phyloP scores from a whole-genome alignment of 2,329 filamentous ascomycete genomes.

The Calonectria fujianensis region DNA sequence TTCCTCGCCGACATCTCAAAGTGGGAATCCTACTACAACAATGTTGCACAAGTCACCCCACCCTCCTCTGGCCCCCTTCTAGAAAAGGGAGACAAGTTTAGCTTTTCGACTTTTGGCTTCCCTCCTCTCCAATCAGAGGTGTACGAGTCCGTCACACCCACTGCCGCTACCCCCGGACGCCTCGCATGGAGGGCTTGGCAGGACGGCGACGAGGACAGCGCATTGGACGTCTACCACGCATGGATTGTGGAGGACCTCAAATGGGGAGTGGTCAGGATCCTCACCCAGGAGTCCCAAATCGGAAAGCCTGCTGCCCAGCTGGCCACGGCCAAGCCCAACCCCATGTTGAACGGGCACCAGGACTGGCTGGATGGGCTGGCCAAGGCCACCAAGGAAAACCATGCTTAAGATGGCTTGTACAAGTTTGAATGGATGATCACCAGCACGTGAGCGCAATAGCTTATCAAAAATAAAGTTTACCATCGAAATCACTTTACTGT shows the following conservation, averaged over 20 bases:
- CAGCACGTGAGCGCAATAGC: neutral
- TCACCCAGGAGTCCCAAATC: slow-evolving; percentile 58
- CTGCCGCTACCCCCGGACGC: slow-evolving; percentile 42
- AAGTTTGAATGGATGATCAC: neutral
- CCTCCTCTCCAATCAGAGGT: slow-evolving; percentile 51
- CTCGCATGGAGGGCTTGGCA: slow-evolving; percentile 53
- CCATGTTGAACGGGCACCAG: slow-evolving; percentile 56
- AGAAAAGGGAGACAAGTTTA: slow-evolving; percentile 53
- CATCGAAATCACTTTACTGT: too few species aligned
- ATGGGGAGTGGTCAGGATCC: slow-evolving; percentile 53
- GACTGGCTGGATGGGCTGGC: slow-evolving; percentile 56
- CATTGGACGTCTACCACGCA: slow-evolving; percentile 55
- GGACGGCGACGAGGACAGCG: slow-evolving; percentile 43
- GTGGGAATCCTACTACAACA: slow-evolving; percentile 56
- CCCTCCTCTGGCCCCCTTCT: slow-evolving; percentile 51
- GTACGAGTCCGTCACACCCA: slow-evolving; percentile 51
- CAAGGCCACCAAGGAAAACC: slow-evolving; percentile 34
- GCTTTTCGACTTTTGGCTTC: slow-evolving; percentile 56
- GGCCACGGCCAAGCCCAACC: slow-evolving; percentile 50
- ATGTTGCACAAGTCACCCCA: slow-evolving; percentile 48
- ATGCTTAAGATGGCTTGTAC: neutral
- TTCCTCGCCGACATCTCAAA: slow-evolving; percentile 52
- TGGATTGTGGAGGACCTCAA: slow-evolving; percentile 56
- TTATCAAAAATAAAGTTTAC: neutral
- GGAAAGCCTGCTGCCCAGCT: slow-evolving; percentile 50